These are phyloP conservation scores for Prunus kanzakura DNA, from an alignment of 306 rosid genomes.

Conservation along the genomic window DNA sequence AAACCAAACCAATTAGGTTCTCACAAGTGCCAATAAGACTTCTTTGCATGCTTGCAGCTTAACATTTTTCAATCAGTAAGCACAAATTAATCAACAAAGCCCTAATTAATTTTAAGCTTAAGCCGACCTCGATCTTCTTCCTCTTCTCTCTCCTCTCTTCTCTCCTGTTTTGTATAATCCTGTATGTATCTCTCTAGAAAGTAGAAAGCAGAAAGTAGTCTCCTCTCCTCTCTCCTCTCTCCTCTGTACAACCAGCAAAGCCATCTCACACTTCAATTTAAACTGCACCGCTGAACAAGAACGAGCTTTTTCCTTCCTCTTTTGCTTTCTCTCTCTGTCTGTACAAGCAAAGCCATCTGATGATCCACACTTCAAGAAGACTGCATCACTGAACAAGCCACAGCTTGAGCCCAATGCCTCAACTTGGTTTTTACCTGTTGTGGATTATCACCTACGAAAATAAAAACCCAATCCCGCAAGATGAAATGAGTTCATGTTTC, in stretches of 20 bases:
- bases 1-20: background rate
- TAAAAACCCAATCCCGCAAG: background rate
- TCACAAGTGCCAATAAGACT: background rate
- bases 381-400: conserved; percentile 92
- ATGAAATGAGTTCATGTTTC: background rate
- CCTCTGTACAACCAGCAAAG: conserved; percentile 4
- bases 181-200: background rate
- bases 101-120: background rate
- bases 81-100: background rate
- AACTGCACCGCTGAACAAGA: conserved; percentile 1
- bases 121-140: conserved; percentile 1
- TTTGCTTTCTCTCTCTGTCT: conserved; percentile 12
- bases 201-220: background rate
- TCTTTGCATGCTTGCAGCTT: background rate
- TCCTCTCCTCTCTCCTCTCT: background rate
- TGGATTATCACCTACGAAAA: conserved; percentile 74
- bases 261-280: background rate
- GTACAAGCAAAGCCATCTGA: conserved; percentile 32
- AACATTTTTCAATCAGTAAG: background rate
- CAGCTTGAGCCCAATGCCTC: conserved; percentile 98
- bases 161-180: background rate
- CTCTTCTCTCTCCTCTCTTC: background rate
- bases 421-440: conserved; percentile 75
- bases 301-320: background rate
- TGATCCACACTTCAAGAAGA: conserved; percentile 31